phyloP scores from a whole-genome alignment of 2,329 filamentous ascomycete genomes.

The Fusarium nisikadoi region DNA sequence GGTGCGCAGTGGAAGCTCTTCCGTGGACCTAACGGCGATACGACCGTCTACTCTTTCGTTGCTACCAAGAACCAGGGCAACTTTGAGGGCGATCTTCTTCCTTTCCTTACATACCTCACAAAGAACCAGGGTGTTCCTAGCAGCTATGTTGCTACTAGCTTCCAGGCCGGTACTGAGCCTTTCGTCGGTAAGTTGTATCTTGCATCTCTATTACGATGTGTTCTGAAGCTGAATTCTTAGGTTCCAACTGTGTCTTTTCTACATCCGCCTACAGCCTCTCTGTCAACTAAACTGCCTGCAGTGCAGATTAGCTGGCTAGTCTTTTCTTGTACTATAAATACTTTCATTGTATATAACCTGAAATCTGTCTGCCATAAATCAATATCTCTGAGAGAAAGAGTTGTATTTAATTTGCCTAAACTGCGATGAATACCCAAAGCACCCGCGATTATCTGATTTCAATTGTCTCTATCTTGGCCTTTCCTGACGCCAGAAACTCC shows the following conservation, averaged over 20 bases:
- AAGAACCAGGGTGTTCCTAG: conserved; percentile 53
- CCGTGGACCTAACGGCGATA: conserved; percentile 68
- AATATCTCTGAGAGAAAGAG: neutral
- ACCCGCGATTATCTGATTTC: neutral
- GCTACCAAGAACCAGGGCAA: conserved; percentile 54
- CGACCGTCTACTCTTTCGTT: conserved; percentile 68
- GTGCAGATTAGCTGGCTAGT: neutral
- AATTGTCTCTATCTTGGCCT: neutral
- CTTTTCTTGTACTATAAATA: neutral
- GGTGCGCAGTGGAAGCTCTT: conserved; percentile 68
- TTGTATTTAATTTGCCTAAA: neutral
- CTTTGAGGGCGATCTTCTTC: conserved; percentile 67
- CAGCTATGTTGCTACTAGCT: conserved; percentile 37
- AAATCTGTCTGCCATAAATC: neutral
- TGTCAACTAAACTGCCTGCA: conserved; percentile 24
- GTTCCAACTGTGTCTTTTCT: conserved; percentile 33
- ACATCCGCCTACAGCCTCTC: conserved; percentile 31
- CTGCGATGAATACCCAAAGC: neutral
- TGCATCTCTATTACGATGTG: fast-evolving
- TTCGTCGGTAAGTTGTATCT: conserved; percentile 55
- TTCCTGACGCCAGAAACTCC: neutral
- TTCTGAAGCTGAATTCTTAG: conserved; percentile 6
- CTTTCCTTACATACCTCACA: conserved; percentile 67
- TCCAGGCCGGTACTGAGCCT: conserved; percentile 62
- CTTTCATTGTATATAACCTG: neutral